Evolutionary conservation across 495 filamentous ascomycete species (phyloP), one percentile per base, ranked within the genome.

Genomic region (Penicillium coffeae): DNA sequence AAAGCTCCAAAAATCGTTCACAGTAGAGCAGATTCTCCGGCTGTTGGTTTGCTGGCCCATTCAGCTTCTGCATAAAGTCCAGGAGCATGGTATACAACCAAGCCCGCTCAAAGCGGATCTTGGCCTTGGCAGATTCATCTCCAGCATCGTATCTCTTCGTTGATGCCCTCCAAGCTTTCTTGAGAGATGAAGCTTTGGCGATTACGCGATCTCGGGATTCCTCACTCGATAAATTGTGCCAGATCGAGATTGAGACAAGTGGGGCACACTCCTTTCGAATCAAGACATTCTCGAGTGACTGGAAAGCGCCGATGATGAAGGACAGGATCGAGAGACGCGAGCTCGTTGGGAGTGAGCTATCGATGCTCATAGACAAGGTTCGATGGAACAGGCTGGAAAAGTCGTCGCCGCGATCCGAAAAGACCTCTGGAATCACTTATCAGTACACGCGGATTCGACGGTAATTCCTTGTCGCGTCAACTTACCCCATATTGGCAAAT

Each of bases 181-280:
- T 86, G 45, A 90, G 69, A 37, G 85, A 82, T 5, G 79, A 64
- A 27, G 81, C 78, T 51, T 87, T 83, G 27, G 86, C 80, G 40
- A 97, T 75, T 32, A 81, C 77, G 36, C 66, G 71, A 43, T 90
- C 84, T 49, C 88, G 77, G 34, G 81, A 79, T 21, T 76, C 70
- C 15, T 87, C 83, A 50, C 79, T 88, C 16, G 86, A 86, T 21
- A 99, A 69, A 56, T 95, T 92, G 56, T 96, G 88, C 93, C 93
- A 97, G 56, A 94, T 88, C 1, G 88, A 87, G 55, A 99, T 95
- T 0, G 89, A 90, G 35, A 99, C 92, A 33, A 99, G 74, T 9
- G 93, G 88, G 35, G 90, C 94, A 69, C 92, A 96, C 72, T 99
- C 92, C 61, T 95, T 97, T 39, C 93, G 80, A 21, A 97, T 87